These are phyloP conservation scores for Malassezia vespertilionis DNA, from an alignment of 1,284 basidiomycete genomes.

Conservation along the genomic window DNA sequence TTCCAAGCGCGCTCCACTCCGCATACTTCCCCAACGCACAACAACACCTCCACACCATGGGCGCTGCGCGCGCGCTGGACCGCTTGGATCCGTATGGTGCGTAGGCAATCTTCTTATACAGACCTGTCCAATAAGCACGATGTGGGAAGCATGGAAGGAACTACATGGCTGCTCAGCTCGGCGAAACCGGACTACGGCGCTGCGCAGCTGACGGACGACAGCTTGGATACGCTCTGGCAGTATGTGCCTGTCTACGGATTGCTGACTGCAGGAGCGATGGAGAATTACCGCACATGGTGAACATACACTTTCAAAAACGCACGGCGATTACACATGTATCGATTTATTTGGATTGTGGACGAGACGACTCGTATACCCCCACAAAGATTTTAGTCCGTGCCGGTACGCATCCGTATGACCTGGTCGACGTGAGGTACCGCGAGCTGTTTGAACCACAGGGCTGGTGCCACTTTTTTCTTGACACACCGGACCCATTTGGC, in stretches of 20 bases:
- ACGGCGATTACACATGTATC: constrained; percentile 85
- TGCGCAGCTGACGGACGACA: constrained; percentile 74
- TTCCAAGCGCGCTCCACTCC: too few species aligned
- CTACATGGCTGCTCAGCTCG: constrained; percentile 91
- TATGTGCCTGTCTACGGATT: constrained; percentile 52
- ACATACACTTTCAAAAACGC: constrained; percentile 80
- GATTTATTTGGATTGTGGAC: constrained; percentile 70
- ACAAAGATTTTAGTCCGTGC: constrained; percentile 77
- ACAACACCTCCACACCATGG: constrained; percentile 9
- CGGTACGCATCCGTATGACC: constrained; percentile 78
- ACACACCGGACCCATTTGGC: constrained; percentile 40
- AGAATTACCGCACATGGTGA: constrained; percentile 90
- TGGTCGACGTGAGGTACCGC: constrained; percentile 62
- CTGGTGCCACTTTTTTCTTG: constrained; percentile 83
- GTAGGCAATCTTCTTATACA: constrained; percentile 7
- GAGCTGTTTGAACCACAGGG: constrained; percentile 81
- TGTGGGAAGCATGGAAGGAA: constrained; percentile 48
- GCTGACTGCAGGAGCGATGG: constrained; percentile 69
- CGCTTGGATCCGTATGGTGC: constrained; percentile 12
- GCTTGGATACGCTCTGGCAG: constrained; percentile 96
- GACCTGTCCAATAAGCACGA: constrained; percentile 36
- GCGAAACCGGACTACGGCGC: constrained; percentile 94
- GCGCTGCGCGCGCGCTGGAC: too few species aligned
- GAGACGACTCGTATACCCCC: constrained; percentile 95
- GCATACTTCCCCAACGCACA: constrained; percentile 1